Evolutionary conservation across 371 early-diverging fungal genomes (phyloP), one percentile per base, ranked within the genome.

Genomic region (Catenaria anguillulae): DNA sequence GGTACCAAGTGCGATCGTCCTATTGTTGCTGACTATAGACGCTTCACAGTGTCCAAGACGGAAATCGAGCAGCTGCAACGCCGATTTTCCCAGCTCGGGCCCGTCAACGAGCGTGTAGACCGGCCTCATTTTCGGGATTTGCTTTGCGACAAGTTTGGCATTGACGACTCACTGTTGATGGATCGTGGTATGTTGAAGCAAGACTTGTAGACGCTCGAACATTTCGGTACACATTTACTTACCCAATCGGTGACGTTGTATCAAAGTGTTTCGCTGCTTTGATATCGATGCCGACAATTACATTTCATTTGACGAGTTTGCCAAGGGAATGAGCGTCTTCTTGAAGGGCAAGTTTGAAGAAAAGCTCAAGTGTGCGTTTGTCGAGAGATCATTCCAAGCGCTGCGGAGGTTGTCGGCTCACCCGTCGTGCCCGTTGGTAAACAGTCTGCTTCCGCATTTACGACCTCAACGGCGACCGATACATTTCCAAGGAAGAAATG

Each of bases 401-500:
- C n/a, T n/a, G n/a, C n/a, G n/a, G n/a, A n/a, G n/a, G n/a, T n/a
- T n/a, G n/a, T n/a, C n/a, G n/a, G n/a, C n/a, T n/a, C n/a, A n/a
- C n/a, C n/a, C n/a, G n/a, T n/a, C n/a, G n/a, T n/a, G n/a, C n/a
- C n/a, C n/a, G n/a, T n/a, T n/a, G n/a, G n/a, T n/a, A n/a, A n/a
- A 24, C 21, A 77, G 77, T 78, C 64, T 77, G 78, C 66, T 80
- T 80, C 68, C 63, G 76, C 35, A 75, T 80, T 10, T 80, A 77
- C 64, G 80, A 80, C 63, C 65, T 80, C 31, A 80, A 80, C 60
- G 77, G 77, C 37, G 80, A 80, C 64, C 71, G 75, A 5, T 77
- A 76, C 67, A 78, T 80, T 48, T 71, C 75, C 33, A 78, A 78
- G 62, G 80, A 80, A 54, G 80, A 80, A 67, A 80, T 78, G 78